phyloP scores from a whole-genome alignment of 139 green algal genomes.

The Chlamydomonas sphaeroides region DNA sequence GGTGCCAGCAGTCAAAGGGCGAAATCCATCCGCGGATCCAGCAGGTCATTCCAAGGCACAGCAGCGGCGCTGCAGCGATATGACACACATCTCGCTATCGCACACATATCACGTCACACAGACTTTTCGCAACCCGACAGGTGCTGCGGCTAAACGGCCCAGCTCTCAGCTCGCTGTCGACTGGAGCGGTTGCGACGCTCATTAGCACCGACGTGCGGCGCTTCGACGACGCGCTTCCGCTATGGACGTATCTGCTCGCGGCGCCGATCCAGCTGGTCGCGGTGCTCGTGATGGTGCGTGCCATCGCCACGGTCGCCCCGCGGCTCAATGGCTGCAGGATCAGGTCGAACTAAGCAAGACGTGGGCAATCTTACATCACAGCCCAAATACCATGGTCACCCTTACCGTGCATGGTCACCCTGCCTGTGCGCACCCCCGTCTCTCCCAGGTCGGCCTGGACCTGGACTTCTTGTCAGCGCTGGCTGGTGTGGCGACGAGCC shows the following conservation, averaged over 20 bases:
- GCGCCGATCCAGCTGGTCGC: slow-evolving; percentile 70
- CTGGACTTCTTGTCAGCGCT: slow-evolving; percentile 66
- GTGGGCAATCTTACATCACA: too few relatives aligned
- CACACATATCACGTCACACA: neutral
- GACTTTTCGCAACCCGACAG: neutral
- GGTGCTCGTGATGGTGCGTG: slow-evolving; percentile 75
- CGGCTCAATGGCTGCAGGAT: too few relatives aligned
- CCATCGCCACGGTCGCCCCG: too few relatives aligned
- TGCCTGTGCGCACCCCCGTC: too few relatives aligned
- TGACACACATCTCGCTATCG: too few relatives aligned
- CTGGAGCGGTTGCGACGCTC: slow-evolving; percentile 42
- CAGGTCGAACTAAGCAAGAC: too few relatives aligned
- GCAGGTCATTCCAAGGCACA: neutral
- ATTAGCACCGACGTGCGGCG: slow-evolving; percentile 62
- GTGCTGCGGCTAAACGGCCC: too few relatives aligned
- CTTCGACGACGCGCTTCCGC: slow-evolving; percentile 75
- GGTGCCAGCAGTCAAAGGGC: neutral
- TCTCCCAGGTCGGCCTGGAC: slow-evolving; percentile 39
- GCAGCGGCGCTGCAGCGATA: too few relatives aligned
- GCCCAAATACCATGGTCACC: too few relatives aligned
- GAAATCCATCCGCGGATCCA: neutral
- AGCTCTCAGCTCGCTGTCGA: neutral
- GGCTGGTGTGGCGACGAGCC: slow-evolving; percentile 55
- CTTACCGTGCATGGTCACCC: too few relatives aligned
- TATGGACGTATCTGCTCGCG: slow-evolving; percentile 67